A percentile compares a stretch with the other conserved stretches of the same genome.
Evolutionary conservation across 164 flowering plant genomes (phyloP).

Genomic region (Stephania yunnanensis): DNA sequence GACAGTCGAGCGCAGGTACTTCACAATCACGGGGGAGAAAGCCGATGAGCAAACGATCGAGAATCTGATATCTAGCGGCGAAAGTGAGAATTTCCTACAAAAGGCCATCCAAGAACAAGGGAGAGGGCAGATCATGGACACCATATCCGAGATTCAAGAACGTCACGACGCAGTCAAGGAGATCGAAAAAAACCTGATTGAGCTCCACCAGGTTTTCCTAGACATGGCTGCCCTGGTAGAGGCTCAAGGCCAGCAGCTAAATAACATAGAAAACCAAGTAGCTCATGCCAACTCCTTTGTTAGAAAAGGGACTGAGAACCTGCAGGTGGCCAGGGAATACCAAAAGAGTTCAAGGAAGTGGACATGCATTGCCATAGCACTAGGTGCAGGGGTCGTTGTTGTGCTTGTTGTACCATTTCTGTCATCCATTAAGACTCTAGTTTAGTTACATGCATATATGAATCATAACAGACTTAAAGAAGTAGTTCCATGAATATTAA

Average conservation of each 20-base stretch:
- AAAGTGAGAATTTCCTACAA: slow-evolving; percentile 25
- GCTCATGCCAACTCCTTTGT: slow-evolving; percentile 28
- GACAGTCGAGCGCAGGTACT: slow-evolving; percentile 33
- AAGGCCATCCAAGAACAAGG: slow-evolving; percentile 32
- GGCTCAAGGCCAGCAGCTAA: slow-evolving; percentile 35
- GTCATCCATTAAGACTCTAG: background rate
- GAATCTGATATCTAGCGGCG: slow-evolving; percentile 25
- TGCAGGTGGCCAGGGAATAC: slow-evolving; percentile 24
- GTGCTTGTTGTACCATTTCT: slow-evolving; percentile 19
- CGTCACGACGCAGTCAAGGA: slow-evolving; percentile 33
- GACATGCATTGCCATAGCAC: slow-evolving; percentile 23
- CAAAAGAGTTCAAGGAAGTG: slow-evolving; percentile 33
- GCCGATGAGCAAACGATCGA: slow-evolving; percentile 27
- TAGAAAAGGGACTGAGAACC: slow-evolving; percentile 24
- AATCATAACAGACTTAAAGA: background rate
- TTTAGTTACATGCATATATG: background rate
- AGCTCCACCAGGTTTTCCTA: slow-evolving; percentile 35
- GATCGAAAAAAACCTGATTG: slow-evolving; percentile 30
- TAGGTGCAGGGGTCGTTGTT: slow-evolving; percentile 11
- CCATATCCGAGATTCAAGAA: slow-evolving; percentile 32
- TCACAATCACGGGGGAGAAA: slow-evolving; percentile 27
- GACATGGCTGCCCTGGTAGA: slow-evolving; percentile 40
- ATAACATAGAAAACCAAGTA: slow-evolving; percentile 33
- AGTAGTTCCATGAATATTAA: background rate
- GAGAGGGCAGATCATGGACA: slow-evolving; percentile 30